Evolutionary conservation across 73 alveolate genomes (phyloP).

Genomic region (Symbiodinium natans): DNA sequence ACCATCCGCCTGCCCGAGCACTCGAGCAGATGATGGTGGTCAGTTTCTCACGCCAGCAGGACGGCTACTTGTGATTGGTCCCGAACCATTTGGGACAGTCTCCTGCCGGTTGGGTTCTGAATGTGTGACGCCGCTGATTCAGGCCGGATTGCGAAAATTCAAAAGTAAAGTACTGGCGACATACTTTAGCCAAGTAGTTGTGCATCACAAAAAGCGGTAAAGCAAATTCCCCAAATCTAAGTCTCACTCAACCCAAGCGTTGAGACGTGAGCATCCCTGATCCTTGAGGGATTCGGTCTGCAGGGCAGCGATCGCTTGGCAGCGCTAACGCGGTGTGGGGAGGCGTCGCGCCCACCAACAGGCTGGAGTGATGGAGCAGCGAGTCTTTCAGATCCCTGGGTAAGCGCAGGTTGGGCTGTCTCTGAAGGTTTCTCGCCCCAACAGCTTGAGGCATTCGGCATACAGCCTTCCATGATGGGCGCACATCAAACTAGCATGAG

Average conservation of each 20-base stretch:
- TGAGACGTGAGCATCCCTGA: too few species aligned
- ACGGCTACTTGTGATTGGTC: constrained; percentile 66
- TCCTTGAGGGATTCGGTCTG: not conserved
- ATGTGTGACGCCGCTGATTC: constrained; percentile 38
- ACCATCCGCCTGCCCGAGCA: constrained; percentile 39
- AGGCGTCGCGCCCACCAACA: not conserved
- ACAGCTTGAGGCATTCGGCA: not conserved
- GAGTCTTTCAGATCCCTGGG: constrained; percentile 1
- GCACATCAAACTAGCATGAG: not conserved
- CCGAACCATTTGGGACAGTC: constrained; percentile 19
- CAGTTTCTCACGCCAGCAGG: constrained; percentile 65
- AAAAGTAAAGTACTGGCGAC: too few species aligned
- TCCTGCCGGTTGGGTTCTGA: constrained; percentile 38
- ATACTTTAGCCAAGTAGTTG: too few species aligned
- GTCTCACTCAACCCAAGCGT: too few species aligned
- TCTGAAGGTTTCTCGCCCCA: not conserved
- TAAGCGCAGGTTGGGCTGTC: not conserved
- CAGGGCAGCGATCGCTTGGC: constrained; percentile 59
- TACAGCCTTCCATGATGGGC: not conserved
- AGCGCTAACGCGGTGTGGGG: constrained; percentile 35
- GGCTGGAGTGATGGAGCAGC: constrained; percentile 18
- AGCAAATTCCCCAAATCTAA: too few species aligned
- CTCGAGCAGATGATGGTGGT: constrained; percentile 56
- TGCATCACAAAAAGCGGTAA: too few species aligned
- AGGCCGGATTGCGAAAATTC: constrained; percentile 25